Base-by-base conservation (phyloP, 1,284 basidiomycete species). In the Trichosporon sp. region DNA sequence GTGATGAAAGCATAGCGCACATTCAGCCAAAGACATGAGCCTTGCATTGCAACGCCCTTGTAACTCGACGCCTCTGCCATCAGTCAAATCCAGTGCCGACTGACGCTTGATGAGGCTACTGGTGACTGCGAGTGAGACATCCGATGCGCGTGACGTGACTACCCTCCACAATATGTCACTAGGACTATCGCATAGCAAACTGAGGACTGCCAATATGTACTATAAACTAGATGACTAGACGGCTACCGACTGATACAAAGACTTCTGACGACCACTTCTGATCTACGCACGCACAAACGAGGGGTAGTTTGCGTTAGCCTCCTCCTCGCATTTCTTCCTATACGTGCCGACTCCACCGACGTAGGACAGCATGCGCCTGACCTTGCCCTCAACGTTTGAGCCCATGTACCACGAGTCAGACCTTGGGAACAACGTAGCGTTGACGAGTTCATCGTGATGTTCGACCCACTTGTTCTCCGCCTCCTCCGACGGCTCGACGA, bases 321-420 rank as follows among this genome's bases (percentile, higher is more conserved):
- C 65, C 56, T 62, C 65, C 5, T 57, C 46, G 25, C 65, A 65
- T 61, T 63, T 62, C 31, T 44, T 32, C 8, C 62, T 46, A 46
- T 66, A 66, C 10, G 19, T 11, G 23, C 62, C 65, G 11, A 66
- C 61, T 5, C 65, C 65, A 44, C 65, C 65, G n/a, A 63, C 40
- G 59, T 66, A 66, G 13, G 60, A 61, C 11, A 63, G 23, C 29
- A 66, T 37, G 19, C 62, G 61, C n/a, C 65, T 40, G 4, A 57
- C 46, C 65, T 66, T 66, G 19, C 65, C 65, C 4, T 59, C 56
- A 11, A 66, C 59, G 52, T 66, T 66, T 10, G 59, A 61, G 32
- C 65, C 65, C 62, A 63, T 63, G 60, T 66, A 66, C 64, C 64
- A 65, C 46, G 62, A 63, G 59, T 63, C 57, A 8, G 62, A 56